These are phyloP conservation scores for Termitomyces eurrhizus DNA, from an alignment of 768 basidiomycete genomes.

Conservation along the genomic window DNA sequence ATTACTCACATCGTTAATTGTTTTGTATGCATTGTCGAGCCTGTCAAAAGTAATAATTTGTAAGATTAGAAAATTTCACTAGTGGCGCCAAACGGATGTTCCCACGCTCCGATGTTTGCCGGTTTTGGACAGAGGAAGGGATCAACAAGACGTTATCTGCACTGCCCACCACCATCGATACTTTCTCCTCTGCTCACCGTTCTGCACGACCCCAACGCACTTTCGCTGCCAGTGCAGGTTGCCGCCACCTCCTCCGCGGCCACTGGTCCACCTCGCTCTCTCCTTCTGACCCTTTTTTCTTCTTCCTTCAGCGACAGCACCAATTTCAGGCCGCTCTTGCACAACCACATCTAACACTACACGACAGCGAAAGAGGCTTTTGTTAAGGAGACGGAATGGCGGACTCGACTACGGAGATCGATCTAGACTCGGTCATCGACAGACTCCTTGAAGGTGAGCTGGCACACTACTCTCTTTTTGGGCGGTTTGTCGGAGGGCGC, in stretches of 20 bases:
- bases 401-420: slow-evolving; percentile 86
- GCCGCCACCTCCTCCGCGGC: slow-evolving; percentile 6
- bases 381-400: slow-evolving; percentile 47
- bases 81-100: slow-evolving; percentile 23
- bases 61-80: slow-evolving; percentile 8
- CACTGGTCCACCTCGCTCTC: slow-evolving; percentile 1
- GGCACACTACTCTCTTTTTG: slow-evolving; percentile 11
- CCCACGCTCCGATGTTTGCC: slow-evolving; percentile 42
- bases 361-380: slow-evolving; percentile 8
- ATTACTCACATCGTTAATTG: neutral
- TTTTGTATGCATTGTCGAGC: slow-evolving; percentile 1
- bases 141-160: slow-evolving; percentile 39
- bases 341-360: slow-evolving; percentile 7
- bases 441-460: slow-evolving; percentile 91
- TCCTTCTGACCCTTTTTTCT: slow-evolving; percentile 13
- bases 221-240: slow-evolving; percentile 15
- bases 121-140: slow-evolving; percentile 29
- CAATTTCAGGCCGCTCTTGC: neutral
- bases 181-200: slow-evolving; percentile 19
- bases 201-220: slow-evolving; percentile 13
- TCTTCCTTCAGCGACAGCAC: slow-evolving; percentile 11
- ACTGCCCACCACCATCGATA: slow-evolving; percentile 47
- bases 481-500: neutral
- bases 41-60: neutral
- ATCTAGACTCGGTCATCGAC: slow-evolving; percentile 99